Evolutionary conservation across 1,284 basidiomycete genomes (phyloP).

Genomic region (Cryptococcus deneoformans): DNA sequence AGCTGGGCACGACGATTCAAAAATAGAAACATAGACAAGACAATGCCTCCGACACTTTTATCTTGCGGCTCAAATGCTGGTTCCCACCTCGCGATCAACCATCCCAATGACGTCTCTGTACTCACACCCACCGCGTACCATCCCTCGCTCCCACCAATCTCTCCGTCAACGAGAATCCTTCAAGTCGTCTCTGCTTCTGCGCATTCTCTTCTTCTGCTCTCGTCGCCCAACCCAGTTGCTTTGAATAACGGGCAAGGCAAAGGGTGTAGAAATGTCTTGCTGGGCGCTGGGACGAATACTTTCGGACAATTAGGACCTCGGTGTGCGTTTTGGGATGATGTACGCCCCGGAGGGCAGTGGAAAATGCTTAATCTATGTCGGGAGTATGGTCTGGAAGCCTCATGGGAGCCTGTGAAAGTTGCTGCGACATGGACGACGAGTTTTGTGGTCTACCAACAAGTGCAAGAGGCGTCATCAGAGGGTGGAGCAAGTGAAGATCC

Average conservation of each 20-base stretch:
- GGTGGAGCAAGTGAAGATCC: conserved; percentile 8
- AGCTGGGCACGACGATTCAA: too few relatives aligned
- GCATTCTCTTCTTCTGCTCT: conserved; percentile 35
- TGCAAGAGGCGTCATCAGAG: conserved; percentile 42
- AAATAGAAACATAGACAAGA: background rate
- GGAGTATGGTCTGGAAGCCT: conserved; percentile 22
- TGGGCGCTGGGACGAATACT: conserved; percentile 43
- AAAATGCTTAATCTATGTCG: conserved; percentile 22
- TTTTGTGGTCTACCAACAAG: conserved; percentile 55
- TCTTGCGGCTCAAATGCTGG: conserved; percentile 73
- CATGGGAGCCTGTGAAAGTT: conserved; percentile 48
- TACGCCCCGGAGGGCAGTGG: conserved; percentile 22
- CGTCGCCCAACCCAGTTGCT: background rate
- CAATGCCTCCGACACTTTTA: conserved; percentile 42
- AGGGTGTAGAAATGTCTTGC: conserved; percentile 17
- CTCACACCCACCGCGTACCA: conserved; percentile 55
- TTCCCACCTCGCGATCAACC: conserved; percentile 66
- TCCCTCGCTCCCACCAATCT: conserved; percentile 16
- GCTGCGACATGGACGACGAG: conserved; percentile 78
- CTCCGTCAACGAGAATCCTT: conserved; percentile 11
- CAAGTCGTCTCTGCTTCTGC: conserved; percentile 37
- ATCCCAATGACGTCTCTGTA: conserved; percentile 58
- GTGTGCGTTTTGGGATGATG: conserved; percentile 31
- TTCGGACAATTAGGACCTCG: conserved; percentile 38
- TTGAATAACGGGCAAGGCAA: background rate